Percentiles rank a stretch among this genome's conserved stretches.
phyloP scores from a whole-genome alignment of 768 basidiomycete species.

The Suillus paluster region DNA sequence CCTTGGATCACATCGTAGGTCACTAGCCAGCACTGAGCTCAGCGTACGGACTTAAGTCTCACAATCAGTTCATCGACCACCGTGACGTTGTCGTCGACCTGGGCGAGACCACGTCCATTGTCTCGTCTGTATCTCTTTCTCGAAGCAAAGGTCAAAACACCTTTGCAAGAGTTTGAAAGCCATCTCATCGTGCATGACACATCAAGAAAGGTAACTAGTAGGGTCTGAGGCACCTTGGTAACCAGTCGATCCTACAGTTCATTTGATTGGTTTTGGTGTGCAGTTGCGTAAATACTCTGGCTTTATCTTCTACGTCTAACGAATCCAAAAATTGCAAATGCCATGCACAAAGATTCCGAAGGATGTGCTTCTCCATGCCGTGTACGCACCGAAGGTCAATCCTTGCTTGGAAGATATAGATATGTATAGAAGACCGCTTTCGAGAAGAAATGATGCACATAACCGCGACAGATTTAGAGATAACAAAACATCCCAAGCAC shows the following conservation, averaged over 20 bases:
- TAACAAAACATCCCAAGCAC: background rate
- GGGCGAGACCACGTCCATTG: too few relatives aligned
- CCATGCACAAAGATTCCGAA: too few relatives aligned
- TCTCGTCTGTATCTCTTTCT: background rate
- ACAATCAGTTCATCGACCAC: too few relatives aligned
- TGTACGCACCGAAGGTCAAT: background rate
- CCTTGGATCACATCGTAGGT: background rate
- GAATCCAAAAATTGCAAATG: too few relatives aligned
- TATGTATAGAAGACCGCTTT: background rate
- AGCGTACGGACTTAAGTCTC: background rate
- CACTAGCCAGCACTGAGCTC: background rate
- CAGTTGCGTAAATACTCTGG: background rate
- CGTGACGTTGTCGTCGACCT: too few relatives aligned
- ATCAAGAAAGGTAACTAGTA: background rate
- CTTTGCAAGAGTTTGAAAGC: too few relatives aligned
- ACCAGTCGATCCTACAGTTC: too few relatives aligned
- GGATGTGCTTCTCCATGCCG: background rate
- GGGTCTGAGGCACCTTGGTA: background rate
- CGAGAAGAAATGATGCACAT: background rate
- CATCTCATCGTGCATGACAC: background rate
- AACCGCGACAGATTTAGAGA: background rate
- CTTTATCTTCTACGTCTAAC: background rate
- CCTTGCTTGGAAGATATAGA: background rate
- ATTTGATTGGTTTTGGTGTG: too few relatives aligned
- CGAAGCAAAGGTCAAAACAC: background rate